A percentile compares a stretch with the other conserved stretches of the same genome.
phyloP scores from a whole-genome alignment of 116 monocot species.

The Trichopus zeylanicus region DNA sequence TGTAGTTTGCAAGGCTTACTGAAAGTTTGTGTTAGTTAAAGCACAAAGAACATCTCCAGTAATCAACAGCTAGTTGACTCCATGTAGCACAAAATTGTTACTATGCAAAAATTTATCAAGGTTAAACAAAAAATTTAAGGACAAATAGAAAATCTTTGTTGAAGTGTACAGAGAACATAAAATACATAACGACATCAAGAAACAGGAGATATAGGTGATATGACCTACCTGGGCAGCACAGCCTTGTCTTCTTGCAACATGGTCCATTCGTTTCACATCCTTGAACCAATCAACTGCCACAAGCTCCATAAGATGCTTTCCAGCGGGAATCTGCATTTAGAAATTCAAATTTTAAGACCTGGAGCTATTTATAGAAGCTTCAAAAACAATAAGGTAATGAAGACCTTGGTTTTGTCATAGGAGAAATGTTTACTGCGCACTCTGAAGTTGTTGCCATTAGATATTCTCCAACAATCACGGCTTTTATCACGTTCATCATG shows the following conservation, averaged over 20 bases:
- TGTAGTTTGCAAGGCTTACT: too few species aligned
- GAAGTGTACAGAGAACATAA: too few species aligned
- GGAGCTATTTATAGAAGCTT: not conserved
- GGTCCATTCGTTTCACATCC: slow-evolving; percentile 71
- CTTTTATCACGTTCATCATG: slow-evolving; percentile 65
- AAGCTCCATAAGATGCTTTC: slow-evolving; percentile 90
- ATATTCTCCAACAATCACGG: slow-evolving; percentile 85
- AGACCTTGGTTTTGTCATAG: slow-evolving; percentile 82
- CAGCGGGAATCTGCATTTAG: slow-evolving; percentile 67
- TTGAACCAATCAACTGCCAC: slow-evolving; percentile 97
- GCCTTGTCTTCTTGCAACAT: slow-evolving; percentile 78
- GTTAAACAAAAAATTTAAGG: too few species aligned
- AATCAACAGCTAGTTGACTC: too few species aligned
- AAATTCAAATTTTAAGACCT: not conserved
- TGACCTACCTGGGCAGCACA: slow-evolving; percentile 83
- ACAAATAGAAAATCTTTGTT: too few species aligned
- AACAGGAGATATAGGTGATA: too few species aligned
- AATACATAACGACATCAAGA: too few species aligned
- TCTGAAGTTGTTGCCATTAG: slow-evolving; percentile 81
- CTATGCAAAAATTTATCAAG: too few species aligned
- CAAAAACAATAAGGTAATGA: not conserved
- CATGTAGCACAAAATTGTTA: too few species aligned
- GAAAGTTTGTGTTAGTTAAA: too few species aligned
- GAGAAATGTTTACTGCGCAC: slow-evolving; percentile 79
- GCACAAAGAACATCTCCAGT: too few species aligned